Percentiles rank a stretch among this genome's conserved stretches.
phyloP scores from a whole-genome alignment of 2,329 filamentous ascomycete genomes.

The Fusarium circinatum region DNA sequence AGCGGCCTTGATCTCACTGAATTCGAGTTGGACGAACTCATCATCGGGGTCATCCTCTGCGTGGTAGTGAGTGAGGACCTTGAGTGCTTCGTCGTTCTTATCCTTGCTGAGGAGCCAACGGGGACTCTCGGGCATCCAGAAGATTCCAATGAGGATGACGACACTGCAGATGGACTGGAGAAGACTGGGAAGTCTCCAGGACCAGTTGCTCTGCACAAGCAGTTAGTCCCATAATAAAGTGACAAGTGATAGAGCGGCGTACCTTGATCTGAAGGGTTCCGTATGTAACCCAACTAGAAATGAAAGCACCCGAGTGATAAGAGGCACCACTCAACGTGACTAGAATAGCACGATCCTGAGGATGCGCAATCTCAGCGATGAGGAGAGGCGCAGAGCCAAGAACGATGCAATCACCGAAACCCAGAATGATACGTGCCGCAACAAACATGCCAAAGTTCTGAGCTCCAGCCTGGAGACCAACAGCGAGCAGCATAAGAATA shows the following conservation, averaged over 20 bases:
- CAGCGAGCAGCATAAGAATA: constrained; percentile 11
- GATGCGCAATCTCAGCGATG: constrained; percentile 9
- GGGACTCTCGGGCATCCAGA: constrained; percentile 32
- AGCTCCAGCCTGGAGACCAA: constrained; percentile 16
- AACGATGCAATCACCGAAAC: constrained; percentile 12
- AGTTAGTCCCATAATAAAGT: accelerated
- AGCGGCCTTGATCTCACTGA: constrained; percentile 29
- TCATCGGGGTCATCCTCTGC: constrained; percentile 22
- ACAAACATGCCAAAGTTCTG: constrained; percentile 30
- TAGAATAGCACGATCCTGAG: constrained; percentile 16
- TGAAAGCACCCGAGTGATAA: constrained; percentile 12
- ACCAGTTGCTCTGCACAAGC: constrained; percentile 1
- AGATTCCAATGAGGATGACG: constrained; percentile 13
- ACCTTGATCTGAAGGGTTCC: constrained; percentile 19
- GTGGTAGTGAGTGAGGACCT: constrained; percentile 31
- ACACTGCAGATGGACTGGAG: constrained; percentile 24
- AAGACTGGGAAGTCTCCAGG: constrained; percentile 11
- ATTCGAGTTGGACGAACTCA: constrained; percentile 26
- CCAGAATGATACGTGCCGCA: constrained; percentile 15
- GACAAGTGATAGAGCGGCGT: too few species aligned
- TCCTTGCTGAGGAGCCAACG: constrained; percentile 40
- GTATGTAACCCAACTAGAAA: constrained; percentile 16
- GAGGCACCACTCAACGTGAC: constrained; percentile 10
- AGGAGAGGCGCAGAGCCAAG: constrained; percentile 10
- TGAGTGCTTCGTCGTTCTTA: constrained; percentile 28